phyloP scores from a whole-genome alignment of 768 basidiomycete genomes.

The Panaeolus papilionaceus region DNA sequence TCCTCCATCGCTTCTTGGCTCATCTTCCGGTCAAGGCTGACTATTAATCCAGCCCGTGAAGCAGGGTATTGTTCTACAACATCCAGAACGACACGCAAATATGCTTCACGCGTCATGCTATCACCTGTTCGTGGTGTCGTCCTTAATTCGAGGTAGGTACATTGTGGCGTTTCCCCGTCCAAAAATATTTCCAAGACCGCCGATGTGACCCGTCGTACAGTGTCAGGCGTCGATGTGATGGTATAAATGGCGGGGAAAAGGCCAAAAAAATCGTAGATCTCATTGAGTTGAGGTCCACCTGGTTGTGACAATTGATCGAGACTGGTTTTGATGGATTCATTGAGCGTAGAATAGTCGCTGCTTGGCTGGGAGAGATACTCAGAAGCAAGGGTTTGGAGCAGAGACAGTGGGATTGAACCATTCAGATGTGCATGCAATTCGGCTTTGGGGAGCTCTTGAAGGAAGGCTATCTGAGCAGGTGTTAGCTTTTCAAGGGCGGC shows the following conservation, averaged over 20 bases:
- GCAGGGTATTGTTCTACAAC: slow-evolving; percentile 64
- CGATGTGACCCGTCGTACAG: slow-evolving; percentile 60
- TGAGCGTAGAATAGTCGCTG: slow-evolving; percentile 19
- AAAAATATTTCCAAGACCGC: slow-evolving; percentile 76
- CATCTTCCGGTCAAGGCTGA: slow-evolving; percentile 83
- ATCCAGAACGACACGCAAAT: slow-evolving; percentile 69
- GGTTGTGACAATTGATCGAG: slow-evolving; percentile 43
- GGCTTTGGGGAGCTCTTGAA: slow-evolving; percentile 74
- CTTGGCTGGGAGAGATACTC: slow-evolving; percentile 38
- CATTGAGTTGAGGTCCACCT: slow-evolving; percentile 50
- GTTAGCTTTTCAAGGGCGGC: slow-evolving; percentile 61
- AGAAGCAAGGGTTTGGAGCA: slow-evolving; percentile 66
- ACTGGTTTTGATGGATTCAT: slow-evolving; percentile 36
- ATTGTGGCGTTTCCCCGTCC: slow-evolving; percentile 54
- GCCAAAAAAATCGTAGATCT: slow-evolving; percentile 73
- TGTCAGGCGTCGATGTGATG: slow-evolving; percentile 64
- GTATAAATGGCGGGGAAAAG: slow-evolving; percentile 84
- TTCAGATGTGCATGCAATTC: slow-evolving; percentile 89
- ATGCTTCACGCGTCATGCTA: slow-evolving; percentile 63
- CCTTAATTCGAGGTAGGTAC: slow-evolving; percentile 82
- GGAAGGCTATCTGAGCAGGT: slow-evolving; percentile 58
- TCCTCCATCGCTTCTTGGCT: slow-evolving; percentile 52
- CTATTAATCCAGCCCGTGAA: slow-evolving; percentile 63
- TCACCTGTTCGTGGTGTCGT: slow-evolving; percentile 70
- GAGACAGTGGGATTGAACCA: slow-evolving; percentile 75